Evolutionary conservation across 495 filamentous ascomycete species (phyloP).

Genomic region (Aspergillus cavernicola): DNA sequence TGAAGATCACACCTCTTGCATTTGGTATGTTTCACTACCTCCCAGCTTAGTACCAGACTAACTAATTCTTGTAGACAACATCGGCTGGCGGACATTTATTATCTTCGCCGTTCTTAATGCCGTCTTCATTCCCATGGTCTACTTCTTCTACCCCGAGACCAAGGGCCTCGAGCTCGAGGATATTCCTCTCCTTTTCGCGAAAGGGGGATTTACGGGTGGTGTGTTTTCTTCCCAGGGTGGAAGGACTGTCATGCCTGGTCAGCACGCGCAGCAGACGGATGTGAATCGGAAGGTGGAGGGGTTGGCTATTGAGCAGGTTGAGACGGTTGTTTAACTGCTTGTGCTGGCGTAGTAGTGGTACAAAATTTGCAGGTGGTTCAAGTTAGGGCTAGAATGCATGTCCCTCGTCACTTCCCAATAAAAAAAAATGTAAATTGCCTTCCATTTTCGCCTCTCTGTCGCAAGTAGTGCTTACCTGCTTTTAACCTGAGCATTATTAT

Average conservation of each 20-base stretch:
- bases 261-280: slow-evolving; percentile 18
- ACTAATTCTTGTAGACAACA: too few relatives aligned
- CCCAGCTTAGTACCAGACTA: neutral
- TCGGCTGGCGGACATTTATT: slow-evolving; percentile 62
- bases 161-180: slow-evolving; percentile 67
- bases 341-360: too few relatives aligned
- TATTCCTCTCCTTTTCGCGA: slow-evolving; percentile 58
- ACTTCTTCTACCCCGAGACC: slow-evolving; percentile 65
- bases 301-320: slow-evolving; percentile 7
- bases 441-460: too few relatives aligned
- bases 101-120: slow-evolving; percentile 57
- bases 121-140: slow-evolving; percentile 60
- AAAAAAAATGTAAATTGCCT: too few relatives aligned
- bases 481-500: too few relatives aligned
- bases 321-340: slow-evolving; percentile 6
- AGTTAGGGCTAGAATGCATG: too few relatives aligned
- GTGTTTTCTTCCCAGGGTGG: slow-evolving; percentile 31
- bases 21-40: slow-evolving; percentile 12
- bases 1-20: slow-evolving; percentile 60
- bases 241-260: slow-evolving; percentile 19
- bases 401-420: too few relatives aligned
- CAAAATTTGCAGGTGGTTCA: too few relatives aligned
- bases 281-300: slow-evolving; percentile 18
- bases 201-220: slow-evolving; percentile 34
- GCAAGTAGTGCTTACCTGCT: too few relatives aligned